phyloP scores from a whole-genome alignment of 2,329 filamentous ascomycete species.

The Hymenoscyphus fructigenus region DNA sequence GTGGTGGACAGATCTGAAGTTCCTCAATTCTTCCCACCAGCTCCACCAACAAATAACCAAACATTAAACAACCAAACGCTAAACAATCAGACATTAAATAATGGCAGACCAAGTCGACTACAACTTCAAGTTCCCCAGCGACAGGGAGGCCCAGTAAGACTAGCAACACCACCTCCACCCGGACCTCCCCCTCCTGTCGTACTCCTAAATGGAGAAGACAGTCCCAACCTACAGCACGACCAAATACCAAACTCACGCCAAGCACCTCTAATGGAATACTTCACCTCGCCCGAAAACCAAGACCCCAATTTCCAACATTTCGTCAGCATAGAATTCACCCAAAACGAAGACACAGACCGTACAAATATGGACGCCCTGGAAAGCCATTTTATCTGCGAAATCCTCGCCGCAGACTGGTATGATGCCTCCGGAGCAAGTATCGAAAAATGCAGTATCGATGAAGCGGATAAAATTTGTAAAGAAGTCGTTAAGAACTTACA shows the following conservation, averaged over 20 bases:
- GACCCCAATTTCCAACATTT: conserved; percentile 28
- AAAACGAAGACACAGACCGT: conserved; percentile 35
- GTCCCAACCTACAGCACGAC: conserved; percentile 34
- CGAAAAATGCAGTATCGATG: conserved; percentile 48
- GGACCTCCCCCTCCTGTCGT: conserved; percentile 40
- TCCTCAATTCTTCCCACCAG: conserved; percentile 36
- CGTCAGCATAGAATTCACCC: conserved; percentile 33
- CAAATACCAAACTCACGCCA: conserved; percentile 25
- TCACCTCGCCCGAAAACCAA: conserved; percentile 24
- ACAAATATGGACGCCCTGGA: conserved; percentile 60
- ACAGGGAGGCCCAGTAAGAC: conserved; percentile 56
- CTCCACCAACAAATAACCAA: conserved; percentile 23
- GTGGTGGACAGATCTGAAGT: conserved; percentile 44
- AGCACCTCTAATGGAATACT: conserved; percentile 33
- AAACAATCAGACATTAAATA: conserved; percentile 22
- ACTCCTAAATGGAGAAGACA: conserved; percentile 48
- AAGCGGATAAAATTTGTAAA: conserved; percentile 54
- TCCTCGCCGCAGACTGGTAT: conserved; percentile 52
- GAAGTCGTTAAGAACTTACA: conserved; percentile 54
- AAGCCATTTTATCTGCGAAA: conserved; percentile 51
- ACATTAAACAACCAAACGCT: conserved; percentile 23
- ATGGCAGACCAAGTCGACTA: conserved; percentile 44
- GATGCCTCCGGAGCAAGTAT: conserved; percentile 47
- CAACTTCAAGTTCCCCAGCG: conserved; percentile 64
- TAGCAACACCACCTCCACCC: conserved; percentile 55